These are phyloP conservation scores for Xerocomellus chrysenteron DNA, from an alignment of 768 basidiomycete genomes.

Conservation along the genomic window DNA sequence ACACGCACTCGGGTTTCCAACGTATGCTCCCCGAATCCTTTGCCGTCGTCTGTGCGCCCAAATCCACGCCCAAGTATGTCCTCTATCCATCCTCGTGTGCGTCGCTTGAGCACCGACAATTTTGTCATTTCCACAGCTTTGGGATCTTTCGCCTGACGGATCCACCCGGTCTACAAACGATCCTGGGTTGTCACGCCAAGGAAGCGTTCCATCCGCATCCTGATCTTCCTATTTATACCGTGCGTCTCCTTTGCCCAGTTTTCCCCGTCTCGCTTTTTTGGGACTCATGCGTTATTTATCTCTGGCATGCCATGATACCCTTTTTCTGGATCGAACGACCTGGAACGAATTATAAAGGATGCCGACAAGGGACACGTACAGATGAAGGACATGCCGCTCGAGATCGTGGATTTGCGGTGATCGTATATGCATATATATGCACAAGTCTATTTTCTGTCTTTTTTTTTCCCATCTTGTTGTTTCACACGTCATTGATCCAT, in stretches of 20 bases:
- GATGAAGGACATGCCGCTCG: slow-evolving; percentile 68
- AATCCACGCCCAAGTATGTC: slow-evolving; percentile 68
- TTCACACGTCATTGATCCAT: background rate
- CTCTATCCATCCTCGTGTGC: background rate
- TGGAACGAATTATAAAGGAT: slow-evolving; percentile 47
- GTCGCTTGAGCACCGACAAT: background rate
- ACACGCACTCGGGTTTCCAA: slow-evolving; percentile 90
- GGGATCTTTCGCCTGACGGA: slow-evolving; percentile 90
- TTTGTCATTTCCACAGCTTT: slow-evolving; percentile 41
- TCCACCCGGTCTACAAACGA: slow-evolving; percentile 75
- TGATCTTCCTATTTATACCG: slow-evolving; percentile 83
- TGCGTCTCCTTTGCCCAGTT: slow-evolving; percentile 36
- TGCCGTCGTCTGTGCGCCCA: slow-evolving; percentile 89
- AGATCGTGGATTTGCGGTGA: slow-evolving; percentile 80
- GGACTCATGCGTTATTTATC: background rate
- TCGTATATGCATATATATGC: background rate
- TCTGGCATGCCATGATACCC: background rate
- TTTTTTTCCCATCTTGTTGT: background rate
- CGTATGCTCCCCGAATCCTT: slow-evolving; percentile 89
- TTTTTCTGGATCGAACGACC: background rate
- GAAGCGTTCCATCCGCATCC: slow-evolving; percentile 88
- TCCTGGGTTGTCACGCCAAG: slow-evolving; percentile 64
- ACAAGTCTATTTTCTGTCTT: too few species aligned
- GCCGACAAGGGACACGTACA: slow-evolving; percentile 84
- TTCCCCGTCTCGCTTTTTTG: background rate